These are phyloP conservation scores for Exophiala sideris DNA, from an alignment of 2,329 filamentous ascomycete genomes.

Conservation along the genomic window DNA sequence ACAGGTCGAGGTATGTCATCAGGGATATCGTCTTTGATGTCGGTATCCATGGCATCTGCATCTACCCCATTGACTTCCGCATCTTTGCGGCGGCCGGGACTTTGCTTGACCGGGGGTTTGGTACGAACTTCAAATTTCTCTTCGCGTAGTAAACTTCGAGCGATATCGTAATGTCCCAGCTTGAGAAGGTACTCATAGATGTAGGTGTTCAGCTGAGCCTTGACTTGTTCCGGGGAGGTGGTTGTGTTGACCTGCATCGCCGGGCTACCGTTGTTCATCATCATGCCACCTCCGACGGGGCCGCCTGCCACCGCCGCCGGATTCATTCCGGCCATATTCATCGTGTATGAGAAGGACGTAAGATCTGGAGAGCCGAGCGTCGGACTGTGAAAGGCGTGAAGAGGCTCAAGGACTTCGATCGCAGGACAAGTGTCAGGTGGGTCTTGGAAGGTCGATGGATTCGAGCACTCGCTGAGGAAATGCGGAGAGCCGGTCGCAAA, in stretches of 20 bases:
- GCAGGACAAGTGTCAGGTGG: constrained; percentile 16
- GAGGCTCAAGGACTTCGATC: constrained; percentile 5
- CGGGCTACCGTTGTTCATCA: constrained; percentile 52
- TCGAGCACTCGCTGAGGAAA: constrained; percentile 8
- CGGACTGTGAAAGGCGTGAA: background rate
- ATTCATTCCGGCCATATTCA: constrained; percentile 57
- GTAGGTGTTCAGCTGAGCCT: constrained; percentile 57
- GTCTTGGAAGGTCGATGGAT: constrained; percentile 8
- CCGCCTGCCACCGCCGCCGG: constrained; percentile 47
- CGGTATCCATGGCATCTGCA: constrained; percentile 77
- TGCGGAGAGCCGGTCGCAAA: constrained; percentile 26
- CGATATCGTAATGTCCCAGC: constrained; percentile 78
- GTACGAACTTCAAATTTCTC: constrained; percentile 59
- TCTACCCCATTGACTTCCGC: constrained; percentile 69
- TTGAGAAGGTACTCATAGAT: constrained; percentile 77
- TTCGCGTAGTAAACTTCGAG: constrained; percentile 68
- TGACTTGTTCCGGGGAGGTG: constrained; percentile 31
- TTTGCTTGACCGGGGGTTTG: constrained; percentile 59
- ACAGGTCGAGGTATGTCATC: constrained; percentile 67
- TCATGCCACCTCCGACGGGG: constrained; percentile 52
- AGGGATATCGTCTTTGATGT: constrained; percentile 74
- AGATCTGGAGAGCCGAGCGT: background rate
- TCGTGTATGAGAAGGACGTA: constrained; percentile 31
- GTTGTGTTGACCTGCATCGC: constrained; percentile 41
- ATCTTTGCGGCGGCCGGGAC: constrained; percentile 64